These are phyloP conservation scores for Trichoderma gracile DNA, from an alignment of 2,329 filamentous ascomycete species.

Conservation along the genomic window DNA sequence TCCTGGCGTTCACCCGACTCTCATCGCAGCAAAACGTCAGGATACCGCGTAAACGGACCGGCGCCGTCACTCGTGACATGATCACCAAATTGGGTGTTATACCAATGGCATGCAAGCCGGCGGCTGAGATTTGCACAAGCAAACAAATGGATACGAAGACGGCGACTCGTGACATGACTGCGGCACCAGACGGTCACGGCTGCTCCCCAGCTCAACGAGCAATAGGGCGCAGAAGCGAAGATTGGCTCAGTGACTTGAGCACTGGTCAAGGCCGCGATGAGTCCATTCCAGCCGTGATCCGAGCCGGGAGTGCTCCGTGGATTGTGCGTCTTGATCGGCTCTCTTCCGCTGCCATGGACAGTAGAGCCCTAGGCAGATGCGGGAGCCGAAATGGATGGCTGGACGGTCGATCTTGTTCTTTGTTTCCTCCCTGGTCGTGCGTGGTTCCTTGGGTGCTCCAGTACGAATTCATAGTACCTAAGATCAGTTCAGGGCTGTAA, in stretches of 20 bases:
- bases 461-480: too few relatives aligned
- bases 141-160: not conserved
- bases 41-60: not conserved
- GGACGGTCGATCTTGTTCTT: not conserved
- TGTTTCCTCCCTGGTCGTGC: not conserved
- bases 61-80: not conserved
- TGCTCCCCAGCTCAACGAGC: not conserved
- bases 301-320: conserved; percentile 4
- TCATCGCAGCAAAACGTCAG: not conserved
- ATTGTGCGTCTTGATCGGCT: not conserved
- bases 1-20: not conserved
- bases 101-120: not conserved
- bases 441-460: too few relatives aligned
- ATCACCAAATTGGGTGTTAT: not conserved
- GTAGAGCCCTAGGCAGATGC: not conserved
- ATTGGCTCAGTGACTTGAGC: not conserved
- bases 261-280: not conserved
- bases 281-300: not conserved
- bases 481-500: too few relatives aligned
- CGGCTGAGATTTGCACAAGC: not conserved
- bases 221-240: conserved; percentile 11
- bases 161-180: not conserved
- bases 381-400: not conserved
- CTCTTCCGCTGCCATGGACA: not conserved
- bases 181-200: not conserved